Base-by-base conservation (phyloP, 768 basidiomycete genomes). In the Tulasnella calospora region DNA sequence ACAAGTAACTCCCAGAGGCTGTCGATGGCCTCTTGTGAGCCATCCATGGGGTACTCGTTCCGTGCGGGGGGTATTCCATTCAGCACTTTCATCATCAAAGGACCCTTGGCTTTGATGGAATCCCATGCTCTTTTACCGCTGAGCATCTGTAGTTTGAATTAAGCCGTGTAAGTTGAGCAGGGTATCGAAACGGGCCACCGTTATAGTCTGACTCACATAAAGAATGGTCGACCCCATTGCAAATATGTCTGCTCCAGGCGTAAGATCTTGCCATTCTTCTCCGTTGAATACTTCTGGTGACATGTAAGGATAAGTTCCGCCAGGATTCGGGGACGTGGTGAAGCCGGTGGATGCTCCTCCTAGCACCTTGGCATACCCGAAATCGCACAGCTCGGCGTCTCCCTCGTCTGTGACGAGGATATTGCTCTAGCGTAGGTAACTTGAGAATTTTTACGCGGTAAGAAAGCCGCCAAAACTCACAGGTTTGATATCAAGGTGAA, bases 331-430 rank as follows among this genome's bases (percentile, higher is more conserved):
- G 35, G 69, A 30, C 5, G 76, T 67, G 27, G 76, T 67, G 76
- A 41, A 77, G 23, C 57, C 55, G 21, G 76, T 27, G 23, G 77
- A 6, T 8, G 27, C 77, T 13, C 72, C 77, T 23, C 47, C 44
- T 0, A 74, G 71, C 19, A 78, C 46, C 15, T 70, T 67, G 33
- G 40, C 55, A 55, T 78, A 47, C 12, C 77, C 77, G n/a, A 78
- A 78, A 36, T 78, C 77, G 44, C 71, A 78, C 10, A 78, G 21
- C 36, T 51, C 38, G 6, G 77, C 46, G 44, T 44, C 46, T 21
- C 74, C 74, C 33, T 78, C 75, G 10, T 40, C 33, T 33, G 77
- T 47, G 27, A 78, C 71, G 9, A 78, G 77, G 13, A 78, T 47
- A 27, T 78, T 78, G n/a, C 33, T 38, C 77, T 73, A 33, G 15